Evolutionary conservation across 176 grass and related monocot species (phyloP).

Genomic region (Puccinellia tenuiflora): DNA sequence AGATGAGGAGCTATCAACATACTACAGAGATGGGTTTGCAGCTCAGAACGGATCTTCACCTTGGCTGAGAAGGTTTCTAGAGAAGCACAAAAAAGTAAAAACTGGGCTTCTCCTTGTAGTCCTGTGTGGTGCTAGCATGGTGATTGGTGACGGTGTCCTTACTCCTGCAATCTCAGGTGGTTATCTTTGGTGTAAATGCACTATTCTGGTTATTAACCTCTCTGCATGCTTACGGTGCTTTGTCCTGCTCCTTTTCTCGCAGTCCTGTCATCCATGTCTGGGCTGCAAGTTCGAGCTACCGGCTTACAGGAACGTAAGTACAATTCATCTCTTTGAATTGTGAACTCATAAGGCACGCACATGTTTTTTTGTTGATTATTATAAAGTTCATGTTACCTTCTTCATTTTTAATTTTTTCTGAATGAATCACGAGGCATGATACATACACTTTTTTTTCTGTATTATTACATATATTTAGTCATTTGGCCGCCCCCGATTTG

Average conservation of each 20-base stretch:
- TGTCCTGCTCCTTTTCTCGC: constrained; percentile 35
- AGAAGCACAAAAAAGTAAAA: constrained; percentile 75
- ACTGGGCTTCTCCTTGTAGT: constrained; percentile 76
- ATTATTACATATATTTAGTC: not conserved
- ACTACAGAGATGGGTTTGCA: constrained; percentile 52
- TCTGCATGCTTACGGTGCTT: constrained; percentile 17
- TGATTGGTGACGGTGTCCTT: constrained; percentile 91
- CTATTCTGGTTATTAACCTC: constrained; percentile 6
- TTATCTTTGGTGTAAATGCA: not conserved
- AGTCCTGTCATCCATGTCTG: constrained; percentile 96
- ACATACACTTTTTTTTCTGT: not conserved
- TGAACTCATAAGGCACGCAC: not conserved
- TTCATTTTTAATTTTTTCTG: constrained; percentile 7
- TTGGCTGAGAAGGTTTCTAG: constrained; percentile 76
- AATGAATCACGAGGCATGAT: not conserved
- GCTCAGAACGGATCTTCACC: constrained; percentile 41
- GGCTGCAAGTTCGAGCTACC: constrained; percentile 69
- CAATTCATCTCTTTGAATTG: not conserved
- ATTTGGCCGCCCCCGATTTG: not conserved
- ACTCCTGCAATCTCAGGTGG: constrained; percentile 96
- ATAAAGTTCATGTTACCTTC: not conserved
- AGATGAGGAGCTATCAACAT: constrained; percentile 90
- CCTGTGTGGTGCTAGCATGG: constrained; percentile 88
- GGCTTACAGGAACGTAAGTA: constrained; percentile 65
- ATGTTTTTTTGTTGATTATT: not conserved